These are phyloP conservation scores for Grosmannia serpens DNA, from an alignment of 2,329 filamentous ascomycete species.

Conservation along the genomic window DNA sequence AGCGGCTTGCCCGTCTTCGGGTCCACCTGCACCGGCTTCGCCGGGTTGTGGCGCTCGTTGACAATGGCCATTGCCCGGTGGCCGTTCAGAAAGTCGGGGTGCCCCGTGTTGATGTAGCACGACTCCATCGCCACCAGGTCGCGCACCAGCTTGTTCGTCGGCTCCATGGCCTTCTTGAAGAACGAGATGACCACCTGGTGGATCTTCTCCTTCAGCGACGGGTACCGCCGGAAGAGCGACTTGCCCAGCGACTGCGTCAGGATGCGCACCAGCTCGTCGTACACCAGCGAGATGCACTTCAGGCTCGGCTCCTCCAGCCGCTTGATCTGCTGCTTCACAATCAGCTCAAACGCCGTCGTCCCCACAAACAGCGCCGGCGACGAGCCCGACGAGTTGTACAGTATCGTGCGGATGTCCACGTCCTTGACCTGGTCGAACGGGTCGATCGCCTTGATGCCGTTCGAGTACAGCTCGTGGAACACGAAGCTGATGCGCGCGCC, in stretches of 20 bases:
- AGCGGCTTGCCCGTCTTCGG: slow-evolving; percentile 97
- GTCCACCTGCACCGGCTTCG: slow-evolving; percentile 87
- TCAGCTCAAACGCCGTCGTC: slow-evolving; percentile 94
- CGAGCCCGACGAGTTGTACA: slow-evolving; percentile 98
- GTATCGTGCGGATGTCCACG: slow-evolving; percentile 88
- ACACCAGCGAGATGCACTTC: slow-evolving; percentile 95
- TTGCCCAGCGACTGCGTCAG: slow-evolving; percentile 82
- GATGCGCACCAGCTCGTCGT: slow-evolving; percentile 94
- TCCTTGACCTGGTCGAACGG: slow-evolving; percentile 97
- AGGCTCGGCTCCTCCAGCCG: slow-evolving; percentile 89
- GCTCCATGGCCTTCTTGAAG: slow-evolving; percentile 98
- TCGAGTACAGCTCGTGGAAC: slow-evolving; percentile 96
- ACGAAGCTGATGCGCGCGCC: slow-evolving; percentile 98
- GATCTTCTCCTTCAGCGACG: slow-evolving; percentile 92
- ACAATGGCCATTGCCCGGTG: slow-evolving; percentile 97
- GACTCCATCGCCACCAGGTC: slow-evolving; percentile 93
- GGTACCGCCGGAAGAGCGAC: slow-evolving; percentile 83
- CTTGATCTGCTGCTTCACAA: slow-evolving; percentile 98
- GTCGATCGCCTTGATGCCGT: slow-evolving; percentile 94
- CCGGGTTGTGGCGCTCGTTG: slow-evolving; percentile 74
- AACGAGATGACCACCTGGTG: slow-evolving; percentile 84
- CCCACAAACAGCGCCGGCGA: slow-evolving; percentile 95
- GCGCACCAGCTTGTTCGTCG: slow-evolving; percentile 90
- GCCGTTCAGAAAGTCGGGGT: slow-evolving; percentile 94
- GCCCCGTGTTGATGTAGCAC: slow-evolving; percentile 96